Percentiles rank a stretch among this genome's conserved stretches.
These are phyloP conservation scores for Leptodermis oblonga DNA, from an alignment of 257 asterid genomes.

Conservation along the genomic window DNA sequence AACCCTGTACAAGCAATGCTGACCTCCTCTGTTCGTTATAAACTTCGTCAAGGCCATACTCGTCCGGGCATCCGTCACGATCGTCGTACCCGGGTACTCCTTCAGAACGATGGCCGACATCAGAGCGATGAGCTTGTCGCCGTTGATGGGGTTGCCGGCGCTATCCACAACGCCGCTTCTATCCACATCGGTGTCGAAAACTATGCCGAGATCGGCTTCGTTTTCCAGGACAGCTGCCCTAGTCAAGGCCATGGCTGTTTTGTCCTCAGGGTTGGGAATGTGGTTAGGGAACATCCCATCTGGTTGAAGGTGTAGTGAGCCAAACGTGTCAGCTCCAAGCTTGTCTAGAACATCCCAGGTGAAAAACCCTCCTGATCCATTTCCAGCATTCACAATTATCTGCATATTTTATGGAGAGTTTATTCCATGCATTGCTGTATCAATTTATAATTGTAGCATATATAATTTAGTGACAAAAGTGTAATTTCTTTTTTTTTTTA, in stretches of 20 bases:
- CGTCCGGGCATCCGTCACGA: constrained; percentile 88
- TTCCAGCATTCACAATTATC: constrained; percentile 94
- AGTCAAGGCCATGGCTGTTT: constrained; percentile 75
- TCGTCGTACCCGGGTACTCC: constrained; percentile 70
- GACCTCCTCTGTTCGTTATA: constrained; percentile 55
- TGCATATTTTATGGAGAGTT: too few relatives aligned
- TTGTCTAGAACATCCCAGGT: constrained; percentile 86
- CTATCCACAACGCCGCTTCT: constrained; percentile 84
- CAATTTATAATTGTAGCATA: too few relatives aligned
- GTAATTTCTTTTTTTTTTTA: too few relatives aligned
- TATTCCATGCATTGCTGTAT: too few relatives aligned
- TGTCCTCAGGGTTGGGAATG: constrained; percentile 94
- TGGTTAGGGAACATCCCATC: constrained; percentile 98
- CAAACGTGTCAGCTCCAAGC: constrained; percentile 95
- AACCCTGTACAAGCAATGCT: constrained; percentile 80
- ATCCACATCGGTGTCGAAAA: constrained; percentile 88
- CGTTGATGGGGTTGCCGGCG: constrained; percentile 74
- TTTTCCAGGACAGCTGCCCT: constrained; percentile 66
- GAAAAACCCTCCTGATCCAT: constrained; percentile 96
- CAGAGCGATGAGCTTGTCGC: constrained; percentile 72
- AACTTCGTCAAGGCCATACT: constrained; percentile 64
- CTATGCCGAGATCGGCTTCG: constrained; percentile 79
- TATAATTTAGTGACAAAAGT: too few relatives aligned
- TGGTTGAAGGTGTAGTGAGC: constrained; percentile 82
- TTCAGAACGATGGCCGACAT: constrained; percentile 73